Percentiles rank a stretch among this genome's conserved stretches.
phyloP scores from a whole-genome alignment of 139 green algal genomes.

The Diplosphaera chodatii region DNA sequence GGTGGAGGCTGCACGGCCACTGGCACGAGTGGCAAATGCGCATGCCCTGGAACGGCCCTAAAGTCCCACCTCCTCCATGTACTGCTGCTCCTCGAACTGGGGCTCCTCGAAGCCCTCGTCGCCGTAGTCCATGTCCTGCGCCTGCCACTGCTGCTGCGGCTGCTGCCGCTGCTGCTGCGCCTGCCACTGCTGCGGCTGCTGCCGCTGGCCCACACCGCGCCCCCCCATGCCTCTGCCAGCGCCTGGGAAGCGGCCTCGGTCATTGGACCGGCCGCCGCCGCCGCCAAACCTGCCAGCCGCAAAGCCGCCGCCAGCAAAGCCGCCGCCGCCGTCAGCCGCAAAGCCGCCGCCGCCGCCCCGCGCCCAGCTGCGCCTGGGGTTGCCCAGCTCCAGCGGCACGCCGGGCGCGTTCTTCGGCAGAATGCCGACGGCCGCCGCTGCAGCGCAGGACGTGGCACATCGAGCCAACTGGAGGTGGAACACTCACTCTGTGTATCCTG shows the following conservation, averaged over 20 bases:
- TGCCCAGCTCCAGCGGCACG: neutral
- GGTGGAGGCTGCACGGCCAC: too few relatives aligned
- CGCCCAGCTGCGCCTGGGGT: neutral
- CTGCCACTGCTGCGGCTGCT: neutral
- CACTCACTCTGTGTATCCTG: too few relatives aligned
- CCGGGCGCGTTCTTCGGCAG: neutral
- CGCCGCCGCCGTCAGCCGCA: too few relatives aligned
- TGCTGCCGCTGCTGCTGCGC: neutral
- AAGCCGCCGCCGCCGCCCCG: too few relatives aligned
- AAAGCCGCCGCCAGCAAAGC: neutral
- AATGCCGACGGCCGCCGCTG: neutral
- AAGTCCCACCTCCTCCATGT: neutral
- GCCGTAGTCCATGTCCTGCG: neutral
- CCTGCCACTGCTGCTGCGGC: neutral
- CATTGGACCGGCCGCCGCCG: too few relatives aligned
- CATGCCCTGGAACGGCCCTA: too few relatives aligned
- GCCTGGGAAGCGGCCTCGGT: too few relatives aligned
- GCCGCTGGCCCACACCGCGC: too few relatives aligned
- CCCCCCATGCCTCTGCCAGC: neutral
- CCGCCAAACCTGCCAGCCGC: neutral
- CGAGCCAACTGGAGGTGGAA: too few relatives aligned
- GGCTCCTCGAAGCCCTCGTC: neutral
- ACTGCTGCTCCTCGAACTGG: neutral
- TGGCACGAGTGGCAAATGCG: too few relatives aligned
- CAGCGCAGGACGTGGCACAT: neutral